Evolutionary conservation across 768 basidiomycete species (phyloP).

Genomic region (Tylopilus sp.): DNA sequence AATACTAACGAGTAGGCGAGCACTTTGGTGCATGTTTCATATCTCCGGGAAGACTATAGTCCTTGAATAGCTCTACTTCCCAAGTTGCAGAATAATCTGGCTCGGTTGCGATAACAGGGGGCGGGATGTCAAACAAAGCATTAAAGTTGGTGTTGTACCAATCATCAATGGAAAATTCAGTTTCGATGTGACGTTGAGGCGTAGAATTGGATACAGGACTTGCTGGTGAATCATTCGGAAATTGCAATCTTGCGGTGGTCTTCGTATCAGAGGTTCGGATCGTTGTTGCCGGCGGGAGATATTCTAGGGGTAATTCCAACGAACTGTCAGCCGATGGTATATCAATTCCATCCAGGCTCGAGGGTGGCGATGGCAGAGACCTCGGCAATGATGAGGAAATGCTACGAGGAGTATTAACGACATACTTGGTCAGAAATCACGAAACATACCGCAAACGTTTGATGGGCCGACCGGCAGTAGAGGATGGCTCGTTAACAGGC

Average conservation of each 20-base stretch:
- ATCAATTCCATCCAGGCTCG: constrained; percentile 4
- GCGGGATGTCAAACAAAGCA: constrained; percentile 26
- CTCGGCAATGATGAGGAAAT: constrained; percentile 1
- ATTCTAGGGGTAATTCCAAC: background rate
- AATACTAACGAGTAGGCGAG: constrained; percentile 5
- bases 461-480: background rate
- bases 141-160: constrained; percentile 34
- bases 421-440: background rate
- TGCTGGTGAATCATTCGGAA: constrained; percentile 16
- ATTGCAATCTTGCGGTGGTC: constrained; percentile 21
- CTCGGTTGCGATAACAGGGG: constrained; percentile 20
- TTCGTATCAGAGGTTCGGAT: constrained; percentile 30
- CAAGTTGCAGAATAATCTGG: constrained; percentile 25
- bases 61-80: constrained; percentile 35
- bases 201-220: constrained; percentile 32
- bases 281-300: background rate
- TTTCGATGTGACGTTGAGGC: no score
- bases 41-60: constrained; percentile 20
- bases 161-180: constrained; percentile 29
- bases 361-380: constrained; percentile 14
- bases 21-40: background rate
- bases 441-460: constrained; percentile 25
- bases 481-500: background rate
- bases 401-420: background rate
- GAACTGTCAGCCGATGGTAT: background rate